Percentiles rank a stretch among this genome's conserved stretches.
Evolutionary conservation across 2,329 filamentous ascomycete genomes (phyloP).

Genomic region (Fusarium sp.): DNA sequence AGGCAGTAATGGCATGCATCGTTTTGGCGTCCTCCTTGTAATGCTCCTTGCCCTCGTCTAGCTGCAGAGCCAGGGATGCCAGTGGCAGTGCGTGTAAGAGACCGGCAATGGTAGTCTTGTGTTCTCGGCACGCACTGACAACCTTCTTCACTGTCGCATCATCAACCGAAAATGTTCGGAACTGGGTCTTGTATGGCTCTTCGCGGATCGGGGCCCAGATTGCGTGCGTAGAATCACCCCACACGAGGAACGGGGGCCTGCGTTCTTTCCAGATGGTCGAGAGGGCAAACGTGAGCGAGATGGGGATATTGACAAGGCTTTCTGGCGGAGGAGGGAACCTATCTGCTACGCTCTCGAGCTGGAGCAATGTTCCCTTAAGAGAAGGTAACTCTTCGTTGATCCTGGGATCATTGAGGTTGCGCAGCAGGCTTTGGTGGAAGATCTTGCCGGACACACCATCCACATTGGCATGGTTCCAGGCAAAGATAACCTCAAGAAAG

Average conservation of each 20-base stretch:
- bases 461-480: constrained; percentile 42
- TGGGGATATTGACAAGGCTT: constrained; percentile 31
- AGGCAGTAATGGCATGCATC: constrained; percentile 32
- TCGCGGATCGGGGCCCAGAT: constrained; percentile 42
- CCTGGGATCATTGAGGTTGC: constrained; percentile 37
- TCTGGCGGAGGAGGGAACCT: constrained; percentile 43
- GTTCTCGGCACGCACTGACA: constrained; percentile 38
- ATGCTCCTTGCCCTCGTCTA: constrained; percentile 16
- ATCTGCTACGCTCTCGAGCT: constrained; percentile 14
- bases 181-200: constrained; percentile 32
- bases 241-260: constrained; percentile 23
- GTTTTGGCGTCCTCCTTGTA: constrained; percentile 20
- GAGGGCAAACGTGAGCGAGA: constrained; percentile 30
- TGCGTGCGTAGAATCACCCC: constrained; percentile 16
- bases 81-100: constrained; percentile 43
- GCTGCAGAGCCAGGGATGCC: constrained; percentile 35
- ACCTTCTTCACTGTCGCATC: constrained; percentile 27
- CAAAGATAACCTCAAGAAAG: constrained; percentile 43
- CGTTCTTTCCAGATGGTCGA: constrained; percentile 34
- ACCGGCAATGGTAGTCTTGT: constrained; percentile 46
- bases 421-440: constrained; percentile 46
- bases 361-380: constrained; percentile 3
- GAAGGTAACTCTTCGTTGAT: not conserved
- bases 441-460: constrained; percentile 49
- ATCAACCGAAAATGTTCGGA: constrained; percentile 34